phyloP scores from a whole-genome alignment of 768 basidiomycete species.

The Chalciporus piperatus region DNA sequence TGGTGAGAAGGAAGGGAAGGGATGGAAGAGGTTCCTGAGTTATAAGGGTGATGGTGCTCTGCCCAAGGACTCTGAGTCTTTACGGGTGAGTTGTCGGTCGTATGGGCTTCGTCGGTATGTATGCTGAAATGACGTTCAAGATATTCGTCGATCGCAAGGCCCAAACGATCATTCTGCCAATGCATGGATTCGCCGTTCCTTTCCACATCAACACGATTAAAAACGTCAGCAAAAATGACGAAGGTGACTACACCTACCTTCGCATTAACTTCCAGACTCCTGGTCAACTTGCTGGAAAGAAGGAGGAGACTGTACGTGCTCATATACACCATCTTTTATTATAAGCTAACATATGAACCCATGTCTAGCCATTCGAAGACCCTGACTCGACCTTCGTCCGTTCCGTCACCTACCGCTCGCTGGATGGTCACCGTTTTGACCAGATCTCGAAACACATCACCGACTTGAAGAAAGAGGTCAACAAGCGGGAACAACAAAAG shows the following conservation, averaged over 20 bases:
- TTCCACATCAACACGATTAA: constrained; percentile 99
- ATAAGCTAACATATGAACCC: constrained; percentile 1
- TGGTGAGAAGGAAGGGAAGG: constrained; percentile 83
- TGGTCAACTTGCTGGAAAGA: constrained; percentile 95
- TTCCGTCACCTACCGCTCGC: constrained; percentile 89
- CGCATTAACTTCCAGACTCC: constrained; percentile 99
- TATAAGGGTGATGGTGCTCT: constrained; percentile 93
- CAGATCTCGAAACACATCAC: constrained; percentile 89
- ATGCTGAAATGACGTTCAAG: constrained; percentile 38
- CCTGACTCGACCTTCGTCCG: constrained; percentile 95
- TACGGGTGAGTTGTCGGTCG: constrained; percentile 56
- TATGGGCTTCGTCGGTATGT: constrained; percentile 2
- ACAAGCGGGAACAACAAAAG: constrained; percentile 95
- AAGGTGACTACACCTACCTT: constrained; percentile 90
- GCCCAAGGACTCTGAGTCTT: constrained; percentile 75
- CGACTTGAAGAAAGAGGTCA: constrained; percentile 93
- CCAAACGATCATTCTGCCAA: constrained; percentile 85
- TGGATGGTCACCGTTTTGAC: constrained; percentile 87
- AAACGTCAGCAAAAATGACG: constrained; percentile 96
- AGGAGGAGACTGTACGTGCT: constrained; percentile 87
- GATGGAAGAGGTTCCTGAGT: constrained; percentile 94
- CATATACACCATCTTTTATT: background rate
- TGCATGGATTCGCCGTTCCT: constrained; percentile 93
- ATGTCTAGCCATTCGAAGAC: constrained; percentile 84
- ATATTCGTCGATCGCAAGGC: constrained; percentile 90